phyloP scores from a whole-genome alignment of 345 rosid genomes.

The Lumnitzera racemosa region DNA sequence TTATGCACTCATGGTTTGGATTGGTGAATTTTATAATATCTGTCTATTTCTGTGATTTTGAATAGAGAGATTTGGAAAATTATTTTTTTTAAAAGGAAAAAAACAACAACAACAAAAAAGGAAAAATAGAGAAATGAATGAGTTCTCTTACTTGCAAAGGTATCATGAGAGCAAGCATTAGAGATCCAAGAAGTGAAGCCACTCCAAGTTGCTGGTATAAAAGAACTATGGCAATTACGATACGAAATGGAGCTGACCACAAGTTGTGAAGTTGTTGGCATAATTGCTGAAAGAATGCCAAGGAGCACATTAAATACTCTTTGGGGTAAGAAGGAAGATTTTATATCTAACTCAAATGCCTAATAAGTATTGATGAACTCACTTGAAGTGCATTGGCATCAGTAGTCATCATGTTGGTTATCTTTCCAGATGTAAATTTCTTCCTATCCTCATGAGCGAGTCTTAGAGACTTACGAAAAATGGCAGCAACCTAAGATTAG shows the following conservation, averaged over 20 bases:
- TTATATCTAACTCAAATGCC: too few relatives aligned
- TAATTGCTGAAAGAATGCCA: constrained; percentile 56
- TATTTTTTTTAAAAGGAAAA: background rate
- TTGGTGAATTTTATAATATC: too few relatives aligned
- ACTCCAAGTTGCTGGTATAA: constrained; percentile 85
- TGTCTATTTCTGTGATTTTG: too few relatives aligned
- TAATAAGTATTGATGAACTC: constrained; percentile 4
- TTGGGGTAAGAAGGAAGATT: too few relatives aligned
- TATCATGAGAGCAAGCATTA: constrained; percentile 66
- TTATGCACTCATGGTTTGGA: too few relatives aligned
- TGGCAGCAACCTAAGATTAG: constrained; percentile 70
- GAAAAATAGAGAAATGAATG: background rate
- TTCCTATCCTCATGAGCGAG: constrained; percentile 79
- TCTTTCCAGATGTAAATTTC: constrained; percentile 79
- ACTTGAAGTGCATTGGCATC: constrained; percentile 93
- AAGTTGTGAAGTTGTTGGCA: constrained; percentile 77
- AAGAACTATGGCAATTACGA: constrained; percentile 70
- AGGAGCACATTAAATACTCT: background rate
- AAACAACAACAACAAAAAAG: background rate
- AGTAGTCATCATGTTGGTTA: constrained; percentile 92
- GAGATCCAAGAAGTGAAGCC: constrained; percentile 81
- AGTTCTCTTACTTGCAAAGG: constrained; percentile 61
- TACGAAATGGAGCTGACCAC: constrained; percentile 98
- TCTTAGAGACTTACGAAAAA: constrained; percentile 78
- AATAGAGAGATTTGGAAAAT: too few relatives aligned